These are phyloP conservation scores for Ceratobasidium sp. DNA, from an alignment of 1,284 basidiomycete species.

Conservation along the genomic window DNA sequence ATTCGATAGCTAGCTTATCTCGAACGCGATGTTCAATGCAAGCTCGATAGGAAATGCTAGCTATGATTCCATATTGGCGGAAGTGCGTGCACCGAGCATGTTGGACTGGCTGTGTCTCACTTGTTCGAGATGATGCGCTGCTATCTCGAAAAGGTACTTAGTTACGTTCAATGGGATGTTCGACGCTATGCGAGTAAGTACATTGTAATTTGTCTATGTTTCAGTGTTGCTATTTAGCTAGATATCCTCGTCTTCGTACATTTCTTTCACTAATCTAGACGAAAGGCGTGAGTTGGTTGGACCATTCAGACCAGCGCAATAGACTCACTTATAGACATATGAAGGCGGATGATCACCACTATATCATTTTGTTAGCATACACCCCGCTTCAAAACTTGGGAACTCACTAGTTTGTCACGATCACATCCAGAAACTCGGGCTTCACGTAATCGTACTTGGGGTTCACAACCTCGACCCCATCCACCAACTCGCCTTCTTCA, in stretches of 20 bases:
- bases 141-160: no score
- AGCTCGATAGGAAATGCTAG: neutral
- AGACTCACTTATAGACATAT: constrained; percentile 78
- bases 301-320: neutral
- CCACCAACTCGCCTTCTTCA: constrained; percentile 75
- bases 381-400: constrained; percentile 12
- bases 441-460: constrained; percentile 95
- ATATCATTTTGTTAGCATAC: constrained; percentile 37
- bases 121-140: neutral
- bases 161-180: no score
- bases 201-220: constrained; percentile 2
- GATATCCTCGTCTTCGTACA: constrained; percentile 91
- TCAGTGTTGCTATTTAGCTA: constrained; percentile 49
- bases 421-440: constrained; percentile 90
- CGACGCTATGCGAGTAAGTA: neutral
- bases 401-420: constrained; percentile 95
- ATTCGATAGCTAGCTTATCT: neutral
- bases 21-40: neutral
- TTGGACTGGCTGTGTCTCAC: neutral
- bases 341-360: constrained; percentile 93
- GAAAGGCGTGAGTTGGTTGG: neutral
- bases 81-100: neutral
- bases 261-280: constrained; percentile 81
- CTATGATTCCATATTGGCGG: neutral
- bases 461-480: constrained; percentile 88